Evolutionary conservation across 805 yeast species (phyloP), one percentile per base, ranked within the genome.

Genomic region (Candida chilensis): DNA sequence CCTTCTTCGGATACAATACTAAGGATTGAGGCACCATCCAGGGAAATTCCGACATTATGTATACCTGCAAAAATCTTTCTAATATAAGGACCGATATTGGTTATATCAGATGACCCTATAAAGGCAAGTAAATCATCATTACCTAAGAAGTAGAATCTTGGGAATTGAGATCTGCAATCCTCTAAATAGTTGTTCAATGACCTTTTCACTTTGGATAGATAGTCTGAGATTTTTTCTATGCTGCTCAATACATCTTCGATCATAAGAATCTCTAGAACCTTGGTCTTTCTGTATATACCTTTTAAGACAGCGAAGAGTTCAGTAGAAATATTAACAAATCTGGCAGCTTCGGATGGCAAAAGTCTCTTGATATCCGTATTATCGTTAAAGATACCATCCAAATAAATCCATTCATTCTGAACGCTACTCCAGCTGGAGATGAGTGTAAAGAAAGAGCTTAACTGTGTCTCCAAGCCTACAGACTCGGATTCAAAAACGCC

Each of bases 41-140:
- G 40, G 13, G 66, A 65, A 22, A 44, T 50, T 0, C 50, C 41
- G 2, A 84, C 39, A 3, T 57, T 44, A 0, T 64, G 39, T 3
- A 86, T 57, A 2, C 90, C 94, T 4, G 74, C 50, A 47, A 82
- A 87, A 78, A 87, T 69, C 43, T 82, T 83, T 28, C 62, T 60
- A 29, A 87, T 52, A 43, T 80, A 87, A 27, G 61, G 66, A 12
- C 77, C 74, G 4, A 78, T 59, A 5, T 61, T 39, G 2, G 27
- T 25, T 2, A 72, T 41, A 38, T 77, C 69, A 4, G 47, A 54
- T 0, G 74, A 57, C 2, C 96, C 95, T 20, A 90, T 68, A 24
- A 90, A 69, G 37, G 85, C 94, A 20, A 90, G 57, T 18, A 90
- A 54, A 47, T 90, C 96, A 36, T 87, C 95, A 47, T 90, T 90